Base-by-base conservation (phyloP, 345 rosid species). In the Combretum micranthum region DNA sequence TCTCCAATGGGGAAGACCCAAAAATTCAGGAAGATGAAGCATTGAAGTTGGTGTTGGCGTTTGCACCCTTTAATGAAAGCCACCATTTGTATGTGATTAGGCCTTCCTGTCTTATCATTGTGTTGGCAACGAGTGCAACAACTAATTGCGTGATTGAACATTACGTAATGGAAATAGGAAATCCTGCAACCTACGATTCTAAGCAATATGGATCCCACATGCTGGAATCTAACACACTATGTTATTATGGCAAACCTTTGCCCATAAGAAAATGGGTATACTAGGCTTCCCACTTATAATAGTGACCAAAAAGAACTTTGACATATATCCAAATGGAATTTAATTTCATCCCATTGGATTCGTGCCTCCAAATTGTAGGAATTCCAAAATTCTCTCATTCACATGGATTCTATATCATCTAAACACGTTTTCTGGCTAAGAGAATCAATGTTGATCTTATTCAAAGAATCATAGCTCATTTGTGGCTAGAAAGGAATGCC, bases 241-340 rank as follows among this genome's bases (percentile, higher is more conserved):
- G 19, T 14, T 37, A n/a, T 46, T 21, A 25, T 44, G 10, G 21
- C 53, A 19, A 4, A 19, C 9, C 22, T 8, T n/a, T 42, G 52
- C 60, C 15, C 52, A 58, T 47, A 65, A 26, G 63, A 60, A 45
- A 18, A 53, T 57, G 76, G 70, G 50, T 12, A 20, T 44, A 52
- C 65, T 65, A 68, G 74, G 67, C 60, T 64, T 75, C 64, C 75
- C 72, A 70, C 71, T 61, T 32, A 4, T 32, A 5, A 32, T 4
- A 4, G 39, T 32, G 39, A 32, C 39, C 39, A 32, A 4, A 56
- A 15, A 20, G 42, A 47, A 6, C 3, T 66, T 6, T 26, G 19
- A 17, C 13, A 50, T 51, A 26, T 3, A 20, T n/a, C 47, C 46
- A 2, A 39, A 49, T 52, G 58, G 72, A 70, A 55, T 56, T 67